Evolutionary conservation across 129 eudicot species (phyloP).

Genomic region (Flaveria brownii): DNA sequence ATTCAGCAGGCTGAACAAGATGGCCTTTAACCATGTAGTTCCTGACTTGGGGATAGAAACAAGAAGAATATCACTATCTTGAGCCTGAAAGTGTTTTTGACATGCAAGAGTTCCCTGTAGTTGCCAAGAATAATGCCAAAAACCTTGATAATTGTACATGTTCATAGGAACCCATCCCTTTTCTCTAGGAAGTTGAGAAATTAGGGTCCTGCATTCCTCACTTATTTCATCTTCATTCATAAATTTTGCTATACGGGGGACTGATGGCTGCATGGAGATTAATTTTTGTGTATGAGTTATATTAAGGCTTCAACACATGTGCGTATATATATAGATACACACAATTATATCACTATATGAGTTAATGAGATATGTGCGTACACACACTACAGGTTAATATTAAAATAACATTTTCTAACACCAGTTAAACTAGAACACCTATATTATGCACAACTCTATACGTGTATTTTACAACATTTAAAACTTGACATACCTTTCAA

Average conservation of each 20-base stretch:
- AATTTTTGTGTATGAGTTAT: not conserved
- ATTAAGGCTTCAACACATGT: not conserved
- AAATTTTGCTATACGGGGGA: slow-evolving; percentile 25
- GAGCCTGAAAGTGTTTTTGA: slow-evolving; percentile 42
- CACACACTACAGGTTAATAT: too few relatives aligned
- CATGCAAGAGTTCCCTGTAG: slow-evolving; percentile 46
- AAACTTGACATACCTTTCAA: too few relatives aligned
- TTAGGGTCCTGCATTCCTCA: slow-evolving; percentile 38
- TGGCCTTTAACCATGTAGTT: slow-evolving; percentile 57
- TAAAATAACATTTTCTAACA: too few relatives aligned
- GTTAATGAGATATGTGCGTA: too few relatives aligned
- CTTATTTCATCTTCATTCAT: slow-evolving; percentile 39
- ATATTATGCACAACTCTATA: too few relatives aligned
- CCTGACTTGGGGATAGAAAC: slow-evolving; percentile 54
- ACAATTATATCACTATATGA: too few relatives aligned
- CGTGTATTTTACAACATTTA: too few relatives aligned
- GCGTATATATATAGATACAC: not conserved
- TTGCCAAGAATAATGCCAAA: slow-evolving; percentile 40
- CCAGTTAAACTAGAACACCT: too few relatives aligned
- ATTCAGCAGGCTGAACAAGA: slow-evolving; percentile 36
- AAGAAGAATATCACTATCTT: slow-evolving; percentile 44
- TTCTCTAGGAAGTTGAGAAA: slow-evolving; percentile 44
- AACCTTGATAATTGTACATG: slow-evolving; percentile 56
- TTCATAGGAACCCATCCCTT: slow-evolving; percentile 31
- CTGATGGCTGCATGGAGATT: slow-evolving; percentile 23